These are phyloP conservation scores for Colletotrichum euphorbiae DNA, from an alignment of 2,329 filamentous ascomycete species.

Conservation along the genomic window DNA sequence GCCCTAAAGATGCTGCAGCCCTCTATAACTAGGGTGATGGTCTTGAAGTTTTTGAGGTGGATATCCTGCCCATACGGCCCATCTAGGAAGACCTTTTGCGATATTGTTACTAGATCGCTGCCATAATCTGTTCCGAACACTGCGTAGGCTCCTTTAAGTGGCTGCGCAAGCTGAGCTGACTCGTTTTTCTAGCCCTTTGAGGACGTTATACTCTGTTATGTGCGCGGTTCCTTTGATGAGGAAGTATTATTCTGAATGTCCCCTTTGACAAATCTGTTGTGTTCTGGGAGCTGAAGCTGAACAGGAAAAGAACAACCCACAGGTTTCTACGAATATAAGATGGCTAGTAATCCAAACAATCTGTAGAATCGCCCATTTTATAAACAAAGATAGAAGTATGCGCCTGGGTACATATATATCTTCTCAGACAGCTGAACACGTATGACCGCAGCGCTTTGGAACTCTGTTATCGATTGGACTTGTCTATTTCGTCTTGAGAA, in stretches of 20 bases:
- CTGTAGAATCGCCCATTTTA: neutral
- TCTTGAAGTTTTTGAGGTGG: conserved; percentile 4
- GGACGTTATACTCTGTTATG: neutral
- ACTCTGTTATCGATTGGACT: neutral
- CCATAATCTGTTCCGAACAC: conserved; percentile 5
- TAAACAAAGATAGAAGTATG: conserved; percentile 11
- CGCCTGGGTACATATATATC: neutral
- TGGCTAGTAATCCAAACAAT: conserved; percentile 4
- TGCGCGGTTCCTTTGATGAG: neutral
- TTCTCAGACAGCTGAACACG: conserved; percentile 1
- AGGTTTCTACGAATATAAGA: conserved; percentile 3
- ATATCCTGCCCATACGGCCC: conserved; percentile 6
- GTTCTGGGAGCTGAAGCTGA: neutral
- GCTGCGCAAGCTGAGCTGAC: neutral
- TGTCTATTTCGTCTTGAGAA: neutral
- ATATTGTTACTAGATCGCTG: neutral
- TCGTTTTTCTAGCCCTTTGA: neutral
- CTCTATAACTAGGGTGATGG: neutral
- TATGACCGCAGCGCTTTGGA: neutral
- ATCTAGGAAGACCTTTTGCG: conserved; percentile 11
- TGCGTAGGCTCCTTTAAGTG: neutral
- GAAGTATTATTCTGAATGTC: neutral
- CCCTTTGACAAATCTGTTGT: conserved; percentile 3
- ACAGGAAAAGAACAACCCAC: neutral
- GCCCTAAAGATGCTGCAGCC: conserved; percentile 11